Percentiles rank a stretch among this genome's conserved stretches.
Evolutionary conservation across 108 stramenopile species (phyloP).

Genomic region (Skeletonema tropicum): DNA sequence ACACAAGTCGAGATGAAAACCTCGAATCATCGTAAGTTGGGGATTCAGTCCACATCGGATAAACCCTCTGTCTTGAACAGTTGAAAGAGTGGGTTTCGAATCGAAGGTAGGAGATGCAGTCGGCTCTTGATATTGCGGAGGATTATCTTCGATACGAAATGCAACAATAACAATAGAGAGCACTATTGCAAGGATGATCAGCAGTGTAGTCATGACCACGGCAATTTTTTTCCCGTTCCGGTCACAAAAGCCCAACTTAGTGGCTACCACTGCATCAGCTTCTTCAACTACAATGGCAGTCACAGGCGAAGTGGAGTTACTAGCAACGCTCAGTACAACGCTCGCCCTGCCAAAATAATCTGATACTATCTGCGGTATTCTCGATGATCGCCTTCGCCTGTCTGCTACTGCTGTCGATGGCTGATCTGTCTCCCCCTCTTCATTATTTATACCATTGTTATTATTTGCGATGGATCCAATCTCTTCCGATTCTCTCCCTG

Average conservation of each 20-base stretch:
- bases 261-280: background rate
- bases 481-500: background rate
- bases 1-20: conserved; percentile 5
- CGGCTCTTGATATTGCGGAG: background rate
- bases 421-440: background rate
- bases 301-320: too few relatives aligned
- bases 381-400: background rate
- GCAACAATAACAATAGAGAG: background rate
- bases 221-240: background rate
- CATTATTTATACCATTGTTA: background rate
- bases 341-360: background rate
- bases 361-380: background rate
- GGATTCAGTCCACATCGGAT: conserved; percentile 10
- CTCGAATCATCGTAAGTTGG: background rate
- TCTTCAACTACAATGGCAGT: background rate
- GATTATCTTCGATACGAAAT: background rate
- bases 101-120: conserved; percentile 1
- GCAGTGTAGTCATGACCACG: background rate
- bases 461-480: background rate
- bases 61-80: conserved; percentile 18
- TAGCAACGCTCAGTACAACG: background rate
- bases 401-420: background rate
- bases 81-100: conserved; percentile 1
- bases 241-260: background rate
- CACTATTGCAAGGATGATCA: background rate